A percentile compares a stretch with the other conserved stretches of the same genome.
Evolutionary conservation across 257 asterid species (phyloP).

Genomic region (Jasminum sambac): DNA sequence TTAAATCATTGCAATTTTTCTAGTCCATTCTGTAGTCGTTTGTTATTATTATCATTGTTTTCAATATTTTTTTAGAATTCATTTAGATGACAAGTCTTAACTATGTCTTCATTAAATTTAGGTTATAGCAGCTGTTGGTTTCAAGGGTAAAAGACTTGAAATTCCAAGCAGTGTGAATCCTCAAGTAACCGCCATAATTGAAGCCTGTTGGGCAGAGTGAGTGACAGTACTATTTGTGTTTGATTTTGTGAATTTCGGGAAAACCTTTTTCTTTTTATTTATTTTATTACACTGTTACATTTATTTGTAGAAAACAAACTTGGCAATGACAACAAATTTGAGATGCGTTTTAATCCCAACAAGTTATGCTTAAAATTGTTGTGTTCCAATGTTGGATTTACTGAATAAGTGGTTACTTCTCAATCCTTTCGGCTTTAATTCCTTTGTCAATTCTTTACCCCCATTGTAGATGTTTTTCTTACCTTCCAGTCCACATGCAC

Average conservation of each 20-base stretch:
- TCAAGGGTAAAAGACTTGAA: slow-evolving; percentile 73
- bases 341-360: not conserved
- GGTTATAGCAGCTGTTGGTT: slow-evolving; percentile 98
- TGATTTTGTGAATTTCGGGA: not conserved
- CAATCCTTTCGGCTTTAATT: not conserved
- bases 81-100: slow-evolving; percentile 4
- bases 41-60: slow-evolving; percentile 16
- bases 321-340: slow-evolving; percentile 14
- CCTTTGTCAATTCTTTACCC: not conserved
- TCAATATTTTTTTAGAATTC: slow-evolving; percentile 16
- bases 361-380: slow-evolving; percentile 3
- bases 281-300: slow-evolving; percentile 1
- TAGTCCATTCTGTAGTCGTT: not conserved
- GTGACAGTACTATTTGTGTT: slow-evolving; percentile 27
- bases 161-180: slow-evolving; percentile 73
- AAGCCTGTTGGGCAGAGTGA: slow-evolving; percentile 86
- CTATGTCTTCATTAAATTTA: slow-evolving; percentile 29
- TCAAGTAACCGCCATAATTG: slow-evolving; percentile 73
- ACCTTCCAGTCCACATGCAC: not conserved
- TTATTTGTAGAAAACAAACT: not conserved
- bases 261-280: slow-evolving; percentile 21
- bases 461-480: not conserved
- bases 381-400: not conserved
- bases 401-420: slow-evolving; percentile 11
- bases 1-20: not conserved